phyloP scores from a whole-genome alignment of 345 rosid genomes.

The Populus nigra region DNA sequence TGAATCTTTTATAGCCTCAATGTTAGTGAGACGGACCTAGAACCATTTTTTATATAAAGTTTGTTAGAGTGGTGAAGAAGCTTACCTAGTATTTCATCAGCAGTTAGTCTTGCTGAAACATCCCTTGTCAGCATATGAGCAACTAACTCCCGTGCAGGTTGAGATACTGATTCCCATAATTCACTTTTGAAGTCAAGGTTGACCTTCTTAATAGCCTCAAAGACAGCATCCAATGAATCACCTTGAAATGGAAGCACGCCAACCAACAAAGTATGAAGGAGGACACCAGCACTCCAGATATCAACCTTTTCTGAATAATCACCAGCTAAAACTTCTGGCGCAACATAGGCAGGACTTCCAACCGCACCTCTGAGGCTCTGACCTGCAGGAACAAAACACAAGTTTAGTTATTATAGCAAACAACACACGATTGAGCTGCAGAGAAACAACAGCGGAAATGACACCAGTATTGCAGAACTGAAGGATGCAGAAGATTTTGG shows the following conservation, averaged over 20 bases:
- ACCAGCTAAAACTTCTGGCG: constrained; percentile 15
- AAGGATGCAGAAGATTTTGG: neutral
- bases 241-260: constrained; percentile 19
- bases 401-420: neutral
- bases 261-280: constrained; percentile 15
- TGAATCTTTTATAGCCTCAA: too few relatives aligned
- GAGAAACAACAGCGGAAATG: neutral
- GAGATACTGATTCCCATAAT: constrained; percentile 10
- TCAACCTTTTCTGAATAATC: constrained; percentile 18
- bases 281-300: constrained; percentile 23
- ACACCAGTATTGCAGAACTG: neutral
- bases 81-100: constrained; percentile 18
- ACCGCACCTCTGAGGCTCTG: constrained; percentile 13
- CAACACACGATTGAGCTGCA: neutral
- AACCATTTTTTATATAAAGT: neutral
- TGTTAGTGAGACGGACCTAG: neutral
- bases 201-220: constrained; percentile 14
- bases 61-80: neutral
- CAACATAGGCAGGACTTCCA: constrained; percentile 20
- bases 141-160: constrained; percentile 13
- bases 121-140: constrained; percentile 10
- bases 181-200: constrained; percentile 16
- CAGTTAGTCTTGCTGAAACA: constrained; percentile 16
- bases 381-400: constrained; percentile 1
- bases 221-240: constrained; percentile 13